phyloP scores from a whole-genome alignment of 257 asterid genomes.

The Lantana camara region DNA sequence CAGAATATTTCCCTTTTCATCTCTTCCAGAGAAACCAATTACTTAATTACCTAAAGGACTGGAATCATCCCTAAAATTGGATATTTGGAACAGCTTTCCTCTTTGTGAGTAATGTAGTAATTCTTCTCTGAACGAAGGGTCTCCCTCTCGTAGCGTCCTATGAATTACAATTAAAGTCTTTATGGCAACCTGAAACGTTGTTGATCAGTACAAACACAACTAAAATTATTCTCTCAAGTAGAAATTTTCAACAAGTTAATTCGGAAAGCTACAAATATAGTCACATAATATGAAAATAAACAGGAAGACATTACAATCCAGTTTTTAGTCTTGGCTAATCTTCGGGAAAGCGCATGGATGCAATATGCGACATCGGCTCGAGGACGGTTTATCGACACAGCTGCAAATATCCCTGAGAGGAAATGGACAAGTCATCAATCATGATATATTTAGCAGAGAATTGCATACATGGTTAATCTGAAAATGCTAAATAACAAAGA shows the following conservation, averaged over 20 bases:
- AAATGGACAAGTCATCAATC: not conserved
- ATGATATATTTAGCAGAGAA: too few relatives aligned
- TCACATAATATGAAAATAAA: not conserved
- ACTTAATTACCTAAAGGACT: constrained; percentile 52
- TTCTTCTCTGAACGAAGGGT: constrained; percentile 75
- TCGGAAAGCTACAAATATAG: not conserved
- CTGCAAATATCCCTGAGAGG: constrained; percentile 51
- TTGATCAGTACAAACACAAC: too few relatives aligned
- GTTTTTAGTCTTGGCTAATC: constrained; percentile 61
- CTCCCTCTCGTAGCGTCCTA: constrained; percentile 73
- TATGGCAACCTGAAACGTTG: constrained; percentile 70
- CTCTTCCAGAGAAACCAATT: not conserved
- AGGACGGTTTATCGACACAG: constrained; percentile 60
- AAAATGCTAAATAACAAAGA: not conserved
- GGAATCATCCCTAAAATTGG: constrained; percentile 80
- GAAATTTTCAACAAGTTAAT: not conserved
- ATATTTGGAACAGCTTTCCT: constrained; percentile 59
- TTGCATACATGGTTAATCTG: not conserved
- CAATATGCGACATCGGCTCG: constrained; percentile 81
- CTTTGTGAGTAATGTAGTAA: constrained; percentile 56
- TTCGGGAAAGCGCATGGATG: constrained; percentile 66
- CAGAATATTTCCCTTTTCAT: not conserved
- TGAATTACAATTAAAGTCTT: constrained; percentile 66
- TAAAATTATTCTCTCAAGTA: not conserved
- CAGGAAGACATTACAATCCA: constrained; percentile 57